These are phyloP conservation scores for Plasmopara halstedii DNA, from an alignment of 352 stramenopile species.

Conservation along the genomic window DNA sequence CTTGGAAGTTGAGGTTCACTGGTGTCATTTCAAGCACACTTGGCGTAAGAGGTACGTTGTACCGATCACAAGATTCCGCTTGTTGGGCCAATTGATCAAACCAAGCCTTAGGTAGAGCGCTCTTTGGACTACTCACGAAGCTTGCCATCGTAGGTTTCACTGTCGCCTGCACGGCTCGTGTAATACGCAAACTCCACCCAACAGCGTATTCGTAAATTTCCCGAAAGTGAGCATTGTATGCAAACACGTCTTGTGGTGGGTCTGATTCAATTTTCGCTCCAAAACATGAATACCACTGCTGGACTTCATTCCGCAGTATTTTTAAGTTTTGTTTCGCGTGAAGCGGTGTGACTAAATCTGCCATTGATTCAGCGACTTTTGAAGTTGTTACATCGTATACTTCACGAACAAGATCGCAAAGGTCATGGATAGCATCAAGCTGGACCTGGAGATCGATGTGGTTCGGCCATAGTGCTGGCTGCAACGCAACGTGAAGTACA, in stretches of 20 bases:
- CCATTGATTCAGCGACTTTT: slow-evolving; percentile 73
- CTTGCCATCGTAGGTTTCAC: slow-evolving; percentile 65
- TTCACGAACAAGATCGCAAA: slow-evolving; percentile 64
- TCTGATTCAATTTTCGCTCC: slow-evolving; percentile 60
- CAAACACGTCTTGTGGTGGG: slow-evolving; percentile 69
- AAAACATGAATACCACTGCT: slow-evolving; percentile 80
- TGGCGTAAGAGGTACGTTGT: slow-evolving; percentile 30
- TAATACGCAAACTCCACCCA: slow-evolving; percentile 72
- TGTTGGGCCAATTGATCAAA: slow-evolving; percentile 61
- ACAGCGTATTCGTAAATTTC: slow-evolving; percentile 76
- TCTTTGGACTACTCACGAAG: slow-evolving; percentile 63
- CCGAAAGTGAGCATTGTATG: slow-evolving; percentile 72
- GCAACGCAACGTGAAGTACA: slow-evolving; percentile 75
- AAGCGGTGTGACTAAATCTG: slow-evolving; percentile 55
- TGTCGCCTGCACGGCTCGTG: slow-evolving; percentile 67
- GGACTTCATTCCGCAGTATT: slow-evolving; percentile 72
- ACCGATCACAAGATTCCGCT: slow-evolving; percentile 34
- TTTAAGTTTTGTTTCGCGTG: slow-evolving; percentile 67
- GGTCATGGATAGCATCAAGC: slow-evolving; percentile 55
- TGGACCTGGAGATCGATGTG: slow-evolving; percentile 65
- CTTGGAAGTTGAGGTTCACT: slow-evolving; percentile 37
- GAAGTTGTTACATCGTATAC: slow-evolving; percentile 69
- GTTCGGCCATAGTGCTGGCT: slow-evolving; percentile 75
- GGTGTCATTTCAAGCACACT: slow-evolving; percentile 16
- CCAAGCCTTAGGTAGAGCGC: slow-evolving; percentile 62